These are phyloP conservation scores for Tetrapisispora phaffii DNA, from an alignment of 805 yeast species.

Conservation along the genomic window DNA sequence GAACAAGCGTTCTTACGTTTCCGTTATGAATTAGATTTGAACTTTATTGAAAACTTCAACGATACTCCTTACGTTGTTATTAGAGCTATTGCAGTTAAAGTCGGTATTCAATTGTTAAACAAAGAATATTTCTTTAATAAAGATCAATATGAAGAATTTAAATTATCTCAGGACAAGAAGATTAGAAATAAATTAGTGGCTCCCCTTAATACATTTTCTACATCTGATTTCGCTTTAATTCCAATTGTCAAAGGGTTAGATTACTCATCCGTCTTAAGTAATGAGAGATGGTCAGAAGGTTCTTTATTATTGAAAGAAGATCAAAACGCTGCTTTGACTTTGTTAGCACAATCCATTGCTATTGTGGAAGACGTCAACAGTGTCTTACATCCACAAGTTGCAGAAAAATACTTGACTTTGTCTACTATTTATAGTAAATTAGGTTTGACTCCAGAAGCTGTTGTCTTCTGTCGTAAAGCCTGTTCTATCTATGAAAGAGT, in stretches of 20 bases:
- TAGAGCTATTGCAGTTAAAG: slow-evolving; percentile 63
- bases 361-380: slow-evolving; percentile 82
- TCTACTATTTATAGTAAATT: slow-evolving; percentile 59
- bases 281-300: slow-evolving; percentile 67
- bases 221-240: slow-evolving; percentile 59
- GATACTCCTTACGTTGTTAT: slow-evolving; percentile 38
- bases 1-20: slow-evolving; percentile 51
- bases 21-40: slow-evolving; percentile 45
- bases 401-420: slow-evolving; percentile 53
- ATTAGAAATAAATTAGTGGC: slow-evolving; percentile 26
- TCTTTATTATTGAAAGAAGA: slow-evolving; percentile 30
- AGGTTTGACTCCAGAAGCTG: slow-evolving; percentile 48
- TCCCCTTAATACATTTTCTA: slow-evolving; percentile 37
- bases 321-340: slow-evolving; percentile 48
- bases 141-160: slow-evolving; percentile 29
- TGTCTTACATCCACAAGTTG: slow-evolving; percentile 65
- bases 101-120: slow-evolving; percentile 78
- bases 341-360: slow-evolving; percentile 59
- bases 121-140: slow-evolving; percentile 33
- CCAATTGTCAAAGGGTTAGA: slow-evolving; percentile 71
- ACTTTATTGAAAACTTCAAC: slow-evolving; percentile 36
- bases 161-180: slow-evolving; percentile 29
- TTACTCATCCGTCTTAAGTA: slow-evolving; percentile 56
- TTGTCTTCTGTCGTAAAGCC: slow-evolving; percentile 56
- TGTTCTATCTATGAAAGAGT: slow-evolving; percentile 69